Percentiles rank a stretch among this genome's conserved stretches.
These are phyloP conservation scores for Trichosanthes cucumerina DNA, from an alignment of 306 rosid species.

Conservation along the genomic window DNA sequence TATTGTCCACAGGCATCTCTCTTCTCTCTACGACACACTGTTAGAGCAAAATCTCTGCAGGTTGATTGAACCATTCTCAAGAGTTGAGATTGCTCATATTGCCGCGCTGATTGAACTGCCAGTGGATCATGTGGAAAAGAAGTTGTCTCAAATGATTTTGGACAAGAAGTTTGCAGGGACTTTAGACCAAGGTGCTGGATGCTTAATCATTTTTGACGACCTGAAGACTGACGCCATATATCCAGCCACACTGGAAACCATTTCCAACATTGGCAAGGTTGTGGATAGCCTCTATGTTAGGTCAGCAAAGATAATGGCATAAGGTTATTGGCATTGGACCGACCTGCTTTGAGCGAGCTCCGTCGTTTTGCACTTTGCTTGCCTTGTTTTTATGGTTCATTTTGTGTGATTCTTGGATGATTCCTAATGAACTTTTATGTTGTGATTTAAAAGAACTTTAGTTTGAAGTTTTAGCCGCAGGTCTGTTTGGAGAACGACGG, in stretches of 20 bases:
- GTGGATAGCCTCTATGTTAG: constrained; percentile 86
- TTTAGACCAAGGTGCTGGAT: constrained; percentile 86
- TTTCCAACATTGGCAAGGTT: constrained; percentile 78
- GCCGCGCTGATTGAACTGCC: constrained; percentile 88
- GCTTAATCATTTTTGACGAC: constrained; percentile 36
- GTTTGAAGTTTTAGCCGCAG: background rate
- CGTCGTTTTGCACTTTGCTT: background rate
- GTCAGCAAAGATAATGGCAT: constrained; percentile 94
- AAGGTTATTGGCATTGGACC: constrained; percentile 2
- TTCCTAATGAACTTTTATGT: background rate
- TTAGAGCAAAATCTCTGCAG: constrained; percentile 93
- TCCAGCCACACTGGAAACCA: constrained; percentile 67
- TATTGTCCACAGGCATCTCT: constrained; percentile 84
- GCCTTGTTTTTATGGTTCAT: background rate
- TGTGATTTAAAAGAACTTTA: background rate
- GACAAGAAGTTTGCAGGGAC: constrained; percentile 64
- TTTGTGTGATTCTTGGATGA: background rate
- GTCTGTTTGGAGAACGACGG: background rate
- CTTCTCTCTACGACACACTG: constrained; percentile 75
- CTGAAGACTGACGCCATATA: constrained; percentile 37
- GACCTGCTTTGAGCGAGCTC: background rate
- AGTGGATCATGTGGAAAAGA: constrained; percentile 34
- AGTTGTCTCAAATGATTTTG: constrained; percentile 40
- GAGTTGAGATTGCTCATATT: constrained; percentile 82
- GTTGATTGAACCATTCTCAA: constrained; percentile 87